Percentiles rank a stretch among this genome's conserved stretches.
phyloP scores from a whole-genome alignment of 2,329 filamentous ascomycete genomes.

The Monilinia aucupariae region DNA sequence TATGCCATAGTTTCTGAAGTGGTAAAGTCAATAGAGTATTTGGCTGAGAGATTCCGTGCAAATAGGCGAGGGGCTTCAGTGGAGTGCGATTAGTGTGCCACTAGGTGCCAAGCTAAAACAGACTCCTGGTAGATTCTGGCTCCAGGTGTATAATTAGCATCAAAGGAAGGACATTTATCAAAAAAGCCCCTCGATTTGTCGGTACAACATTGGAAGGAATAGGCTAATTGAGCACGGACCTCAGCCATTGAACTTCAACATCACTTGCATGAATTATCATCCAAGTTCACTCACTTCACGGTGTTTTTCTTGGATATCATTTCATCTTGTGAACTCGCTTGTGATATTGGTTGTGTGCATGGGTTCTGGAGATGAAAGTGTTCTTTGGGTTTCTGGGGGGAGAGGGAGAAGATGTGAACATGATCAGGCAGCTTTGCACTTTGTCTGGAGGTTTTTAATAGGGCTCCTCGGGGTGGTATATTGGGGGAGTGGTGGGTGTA shows the following conservation, averaged over 20 bases:
- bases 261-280: neutral
- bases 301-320: neutral
- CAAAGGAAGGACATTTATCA: neutral
- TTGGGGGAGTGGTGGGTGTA: neutral
- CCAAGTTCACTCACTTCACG: neutral
- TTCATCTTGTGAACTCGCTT: neutral
- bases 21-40: no score
- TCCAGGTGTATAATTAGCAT: neutral
- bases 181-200: neutral
- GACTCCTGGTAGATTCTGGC: neutral
- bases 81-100: neutral
- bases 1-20: no score
- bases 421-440: no score
- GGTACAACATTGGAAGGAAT: rapidly evolving
- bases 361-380: no score
- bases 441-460: neutral
- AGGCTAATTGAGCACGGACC: neutral
- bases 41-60: no score
- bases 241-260: neutral
- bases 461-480: neutral
- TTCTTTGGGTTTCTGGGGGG: no score
- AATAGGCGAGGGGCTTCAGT: no score
- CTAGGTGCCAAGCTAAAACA: no score
- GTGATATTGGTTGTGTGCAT: no score
- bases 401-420: no score